Base-by-base conservation (phyloP, 2,329 filamentous ascomycete species). In the Zasmidium cellare region DNA sequence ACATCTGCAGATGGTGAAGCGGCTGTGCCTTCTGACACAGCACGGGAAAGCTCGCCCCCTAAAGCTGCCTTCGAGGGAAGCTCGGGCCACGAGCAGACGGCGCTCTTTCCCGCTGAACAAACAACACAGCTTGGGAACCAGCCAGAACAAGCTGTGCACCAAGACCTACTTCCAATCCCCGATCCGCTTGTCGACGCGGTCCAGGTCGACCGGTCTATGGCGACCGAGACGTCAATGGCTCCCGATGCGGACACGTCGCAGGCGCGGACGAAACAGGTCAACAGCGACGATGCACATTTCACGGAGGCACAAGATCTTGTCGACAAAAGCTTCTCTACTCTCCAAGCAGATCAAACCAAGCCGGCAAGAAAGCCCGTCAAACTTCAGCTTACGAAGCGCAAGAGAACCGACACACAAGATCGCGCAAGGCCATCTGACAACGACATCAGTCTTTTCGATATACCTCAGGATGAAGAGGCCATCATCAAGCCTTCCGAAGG, bases 251-350 rank as follows among this genome's bases (percentile, higher is more conserved):
- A 41, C 11, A 14, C 20, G 16, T 3, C 6, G n/a, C 47, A 23
- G 14, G n/a, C 5, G 23, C 47, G 11, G n/a, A 5, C 47, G 47
- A 11, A 11, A 28, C 16, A 11, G 28, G 22, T 1, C n/a, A 14
- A 23, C 20, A 28, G 23, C 28, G 47, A 49, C 14, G 47, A 19
- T 18, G 35, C 16, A 28, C 25, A 28, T n/a, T 41, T 41, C 35
- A 41, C 55, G 9, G 58, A 58, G 20, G 56, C 58, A 9, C 58
- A 63, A 18, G 51, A 58, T 24, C 51, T 66, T 11, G 64, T 66
- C 16, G 62, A 60, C 20, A 50, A 46, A 38, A 62, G 59, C 46
- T 66, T 62, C 47, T 46, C 54, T 11, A 22, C 58, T 11, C n/a
- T 9, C 5, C 25, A 35, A 28, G 3, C 12, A 35, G 7, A 23